A percentile compares a stretch with the other conserved stretches of the same genome.
Evolutionary conservation across 441 rosid genomes (phyloP).

Genomic region (Erodium trifolium): DNA sequence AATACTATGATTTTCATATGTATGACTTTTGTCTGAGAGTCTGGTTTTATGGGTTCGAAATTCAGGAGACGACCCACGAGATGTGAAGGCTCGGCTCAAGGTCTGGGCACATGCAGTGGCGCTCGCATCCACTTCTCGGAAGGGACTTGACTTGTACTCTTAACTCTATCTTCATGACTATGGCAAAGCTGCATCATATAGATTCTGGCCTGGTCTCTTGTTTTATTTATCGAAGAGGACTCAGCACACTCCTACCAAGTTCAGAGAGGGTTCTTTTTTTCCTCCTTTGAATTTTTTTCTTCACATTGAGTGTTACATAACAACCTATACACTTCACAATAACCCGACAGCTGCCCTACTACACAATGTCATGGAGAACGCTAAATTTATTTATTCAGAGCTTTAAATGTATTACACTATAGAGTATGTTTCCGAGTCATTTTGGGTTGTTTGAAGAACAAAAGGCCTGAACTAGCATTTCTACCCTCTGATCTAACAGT

Average conservation of each 20-base stretch:
- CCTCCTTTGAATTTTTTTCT: neutral
- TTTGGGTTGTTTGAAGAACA: neutral
- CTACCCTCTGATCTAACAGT: neutral
- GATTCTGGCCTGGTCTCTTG: no score
- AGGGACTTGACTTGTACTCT: neutral
- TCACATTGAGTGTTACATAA: neutral
- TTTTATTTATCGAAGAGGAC: neutral
- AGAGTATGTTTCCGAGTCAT: neutral
- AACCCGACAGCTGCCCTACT: no score
- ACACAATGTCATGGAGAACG: no score
- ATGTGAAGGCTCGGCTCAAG: constrained; percentile 91
- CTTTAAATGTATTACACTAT: neutral
- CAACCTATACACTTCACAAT: no score
- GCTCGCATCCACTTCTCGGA: constrained; percentile 52
- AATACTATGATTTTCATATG: neutral
- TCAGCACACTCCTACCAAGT: neutral
- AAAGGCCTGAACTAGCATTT: neutral
- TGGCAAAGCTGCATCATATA: neutral
- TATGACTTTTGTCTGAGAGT: neutral
- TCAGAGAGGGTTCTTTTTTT: neutral
- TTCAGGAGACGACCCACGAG: constrained; percentile 86
- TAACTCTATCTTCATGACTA: neutral
- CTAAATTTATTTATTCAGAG: neutral
- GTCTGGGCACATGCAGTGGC: constrained; percentile 99
- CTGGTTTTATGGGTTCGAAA: neutral